Conservation (phyloP, 2,329 filamentous ascomycete species). For the Clarireedia hainanense region DNA sequence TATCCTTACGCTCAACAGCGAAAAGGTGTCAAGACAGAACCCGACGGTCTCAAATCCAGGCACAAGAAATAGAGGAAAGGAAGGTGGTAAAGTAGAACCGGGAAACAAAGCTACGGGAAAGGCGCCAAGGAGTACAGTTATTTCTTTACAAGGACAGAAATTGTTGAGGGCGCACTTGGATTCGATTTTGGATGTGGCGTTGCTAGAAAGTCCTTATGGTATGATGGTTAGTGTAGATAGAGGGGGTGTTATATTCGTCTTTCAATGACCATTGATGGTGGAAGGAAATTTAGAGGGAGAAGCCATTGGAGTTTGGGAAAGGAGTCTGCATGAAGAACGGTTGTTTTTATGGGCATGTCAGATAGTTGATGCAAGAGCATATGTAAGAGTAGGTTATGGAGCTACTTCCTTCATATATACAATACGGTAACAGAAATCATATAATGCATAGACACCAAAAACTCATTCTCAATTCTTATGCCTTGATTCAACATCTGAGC, state of each 20-base stretch:
- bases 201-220: slow-evolving; percentile 81
- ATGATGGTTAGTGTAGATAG: slow-evolving; percentile 91
- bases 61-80: slow-evolving; percentile 11
- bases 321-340: slow-evolving; percentile 4
- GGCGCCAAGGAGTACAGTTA: slow-evolving; percentile 70
- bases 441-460: too few species aligned
- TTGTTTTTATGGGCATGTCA: neutral
- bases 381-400: too few species aligned
- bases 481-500: too few species aligned
- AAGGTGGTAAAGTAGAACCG: slow-evolving; percentile 22
- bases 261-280: slow-evolving; percentile 29
- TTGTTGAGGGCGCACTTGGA: slow-evolving; percentile 82
- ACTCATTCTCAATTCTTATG: too few species aligned
- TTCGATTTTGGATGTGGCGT: slow-evolving; percentile 76
- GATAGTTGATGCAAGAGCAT: too few species aligned
- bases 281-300: neutral
- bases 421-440: too few species aligned
- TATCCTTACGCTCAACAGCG: slow-evolving; percentile 57
- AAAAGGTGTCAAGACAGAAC: slow-evolving; percentile 33
- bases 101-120: slow-evolving; percentile 30
- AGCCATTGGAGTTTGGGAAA: slow-evolving; percentile 9
- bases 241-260: slow-evolving; percentile 83
- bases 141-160: slow-evolving; percentile 80
- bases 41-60: slow-evolving; percentile 28
- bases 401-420: too few species aligned